Percentiles rank a stretch among this genome's conserved stretches.
phyloP scores from a whole-genome alignment of 495 filamentous ascomycete species.

The Amphirosellinia nigrospora region DNA sequence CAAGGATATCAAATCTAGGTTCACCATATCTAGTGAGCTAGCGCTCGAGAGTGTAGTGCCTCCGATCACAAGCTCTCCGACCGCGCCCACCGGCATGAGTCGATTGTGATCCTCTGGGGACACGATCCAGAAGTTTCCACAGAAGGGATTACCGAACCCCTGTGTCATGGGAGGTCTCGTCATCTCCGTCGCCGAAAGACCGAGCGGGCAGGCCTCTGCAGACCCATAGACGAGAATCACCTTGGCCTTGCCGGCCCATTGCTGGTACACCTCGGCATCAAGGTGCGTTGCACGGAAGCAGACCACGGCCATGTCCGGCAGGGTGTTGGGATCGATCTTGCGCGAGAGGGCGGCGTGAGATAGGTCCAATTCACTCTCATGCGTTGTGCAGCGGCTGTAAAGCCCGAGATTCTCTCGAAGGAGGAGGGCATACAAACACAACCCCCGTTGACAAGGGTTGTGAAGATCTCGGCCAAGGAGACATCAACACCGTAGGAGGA shows the following conservation, averaged over 20 bases:
- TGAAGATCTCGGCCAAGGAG: conserved; percentile 69
- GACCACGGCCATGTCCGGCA: conserved; percentile 48
- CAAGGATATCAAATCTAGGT: conserved; percentile 30
- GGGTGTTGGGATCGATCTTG: conserved; percentile 45
- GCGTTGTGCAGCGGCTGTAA: conserved; percentile 47
- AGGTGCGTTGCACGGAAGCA: conserved; percentile 54
- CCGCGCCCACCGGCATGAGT: conserved; percentile 52
- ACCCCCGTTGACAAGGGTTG: conserved; percentile 62
- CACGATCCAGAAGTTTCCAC: conserved; percentile 53
- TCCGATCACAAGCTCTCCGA: conserved; percentile 56
- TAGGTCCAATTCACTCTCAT: conserved; percentile 58
- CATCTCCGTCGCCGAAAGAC: conserved; percentile 52
- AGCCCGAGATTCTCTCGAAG: conserved; percentile 44
- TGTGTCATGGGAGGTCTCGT: conserved; percentile 43
- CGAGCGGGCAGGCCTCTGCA: conserved; percentile 52
- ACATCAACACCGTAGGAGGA: conserved; percentile 74
- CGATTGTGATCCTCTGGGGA: conserved; percentile 55
- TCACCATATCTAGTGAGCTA: conserved; percentile 29
- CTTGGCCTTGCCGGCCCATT: conserved; percentile 51
- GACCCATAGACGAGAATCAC: conserved; percentile 54
- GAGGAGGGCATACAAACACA: conserved; percentile 58
- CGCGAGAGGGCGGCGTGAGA: conserved; percentile 54
- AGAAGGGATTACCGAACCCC: conserved; percentile 51
- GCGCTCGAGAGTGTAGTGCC: conserved; percentile 50
- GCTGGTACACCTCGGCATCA: conserved; percentile 48